Base-by-base conservation (phyloP, 306 rosid species). In the Lathyrus tuberosus region DNA sequence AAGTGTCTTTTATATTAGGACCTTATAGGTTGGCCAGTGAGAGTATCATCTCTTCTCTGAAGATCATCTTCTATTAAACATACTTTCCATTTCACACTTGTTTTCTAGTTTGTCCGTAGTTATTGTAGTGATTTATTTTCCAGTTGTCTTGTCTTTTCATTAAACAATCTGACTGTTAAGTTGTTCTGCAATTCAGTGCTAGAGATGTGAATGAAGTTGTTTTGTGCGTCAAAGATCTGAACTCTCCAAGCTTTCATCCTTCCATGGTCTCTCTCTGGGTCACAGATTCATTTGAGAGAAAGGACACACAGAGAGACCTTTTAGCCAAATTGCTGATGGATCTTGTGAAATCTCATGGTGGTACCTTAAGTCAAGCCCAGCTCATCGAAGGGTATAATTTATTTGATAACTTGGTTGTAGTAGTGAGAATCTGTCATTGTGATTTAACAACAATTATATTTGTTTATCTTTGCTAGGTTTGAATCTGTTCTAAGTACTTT, bases 191-290 rank as follows among this genome's bases (percentile, higher is more conserved):
- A 76, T 79, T 38, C 87, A 95, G 99, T 86, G 99, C 97, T 53
- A 79, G 86, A 72, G 99, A 95, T 41, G 85, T 81, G 72, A 86
- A 82, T 2, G 99, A 95, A 84, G 89, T 95, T 42, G 86, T 82
- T 28, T 30, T 68, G 30, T 91, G 99, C 73, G 69, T 95, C 18
- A 89, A 78, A 75, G 99, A 91, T 0, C 73, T 95, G 80, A 83
- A 91, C 67, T 77, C 95, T 44, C 96, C 96, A 7, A 78, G 85
- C 86, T 91, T 86, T 86, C 91, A 95, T 79, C 79, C 99, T 14
- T 83, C 89, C 14, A 89, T 95, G 89, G 82, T 95, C 30, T 84
- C 87, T 66, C 74, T 83, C 28, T 95, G 99, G 99, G 87, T 95
- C 79, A 73, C 83, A 2, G 92, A 95, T 76, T 91, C 96, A 4